Percentiles rank a stretch among this genome's conserved stretches.
These are phyloP conservation scores for Nidula niveotomentosa DNA, from an alignment of 1,284 basidiomycete species.

Conservation along the genomic window DNA sequence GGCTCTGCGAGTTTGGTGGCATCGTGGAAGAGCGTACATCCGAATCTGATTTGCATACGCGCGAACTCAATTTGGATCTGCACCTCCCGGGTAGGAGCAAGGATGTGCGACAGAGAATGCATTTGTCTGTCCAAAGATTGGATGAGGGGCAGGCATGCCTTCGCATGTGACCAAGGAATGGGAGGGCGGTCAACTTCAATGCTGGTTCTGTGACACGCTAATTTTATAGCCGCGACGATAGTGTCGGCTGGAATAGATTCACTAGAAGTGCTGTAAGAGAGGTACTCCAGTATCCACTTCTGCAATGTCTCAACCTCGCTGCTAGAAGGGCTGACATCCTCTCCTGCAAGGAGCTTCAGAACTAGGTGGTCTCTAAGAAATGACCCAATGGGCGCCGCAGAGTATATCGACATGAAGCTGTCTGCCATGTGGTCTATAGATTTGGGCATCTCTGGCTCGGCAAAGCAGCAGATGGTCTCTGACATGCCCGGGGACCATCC, in stretches of 20 bases:
- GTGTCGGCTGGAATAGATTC: neutral
- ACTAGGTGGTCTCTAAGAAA: constrained; percentile 1
- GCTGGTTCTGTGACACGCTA: neutral
- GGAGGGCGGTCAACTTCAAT: neutral
- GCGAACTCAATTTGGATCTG: constrained; percentile 6
- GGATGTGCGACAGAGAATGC: neutral
- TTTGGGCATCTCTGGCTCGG: constrained; percentile 9
- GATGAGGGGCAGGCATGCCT: constrained; percentile 1
- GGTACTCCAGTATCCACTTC: neutral
- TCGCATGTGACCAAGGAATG: constrained; percentile 4
- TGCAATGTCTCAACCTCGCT: neutral
- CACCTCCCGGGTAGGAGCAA: constrained; percentile 1
- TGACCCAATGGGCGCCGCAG: constrained; percentile 2
- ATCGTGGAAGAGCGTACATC: constrained; percentile 2
- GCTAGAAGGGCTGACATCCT: constrained; percentile 1
- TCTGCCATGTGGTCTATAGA: constrained; percentile 5
- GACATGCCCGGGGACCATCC: constrained; percentile 5
- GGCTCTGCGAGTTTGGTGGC: neutral
- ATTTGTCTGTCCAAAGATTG: constrained; percentile 3
- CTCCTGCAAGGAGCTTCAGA: constrained; percentile 3
- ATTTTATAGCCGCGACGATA: neutral
- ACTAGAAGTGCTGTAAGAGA: neutral
- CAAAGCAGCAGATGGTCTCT: constrained; percentile 6
- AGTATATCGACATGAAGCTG: constrained; percentile 6
- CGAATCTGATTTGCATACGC: constrained; percentile 3